Base-by-base conservation (phyloP, 495 filamentous ascomycete species). In the Xylaria flabelliformis region DNA sequence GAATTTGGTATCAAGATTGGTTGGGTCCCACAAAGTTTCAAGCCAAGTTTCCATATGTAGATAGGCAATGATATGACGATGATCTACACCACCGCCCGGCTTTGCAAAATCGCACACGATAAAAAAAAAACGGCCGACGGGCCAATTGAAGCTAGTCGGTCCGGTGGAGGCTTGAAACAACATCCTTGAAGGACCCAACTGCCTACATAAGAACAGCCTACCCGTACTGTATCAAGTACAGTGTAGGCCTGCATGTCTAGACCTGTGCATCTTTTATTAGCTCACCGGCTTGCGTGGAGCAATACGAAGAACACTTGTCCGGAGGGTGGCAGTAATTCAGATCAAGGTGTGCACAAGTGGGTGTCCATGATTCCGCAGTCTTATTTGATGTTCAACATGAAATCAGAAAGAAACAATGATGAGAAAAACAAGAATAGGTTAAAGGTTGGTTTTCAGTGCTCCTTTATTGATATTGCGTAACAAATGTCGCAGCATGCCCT, bases 21-120 rank as follows among this genome's bases (percentile, higher is more conserved):
- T 24, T 4, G 29, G 50, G 65, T 42, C 50, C 29, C 65, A 32
- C 50, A 21, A 17, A 42, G 64, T 29, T 29, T 56, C 65, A 56
- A 56, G 13, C 46, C 50, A 39, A 39, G 46, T 53, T 51, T 19
- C 63, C 39, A 24, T 34, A 12, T 32, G 42, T 21, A 66, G 64
- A 66, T 66, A 51, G 29, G 46, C 32, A 48, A 64, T 64, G 62
- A 66, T 46, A 51, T 39, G 26, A 21, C 46, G 8, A 53, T 65
- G 39, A 53, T 51, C 64, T 51, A 36, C 53, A 32, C 29, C 53
- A 32, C 26, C 26, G 12, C 50, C 21, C 50, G 50, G 51, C 53
- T 17, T 1, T 56, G 13, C 13, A 51, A 32, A 56, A 56, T 32
- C 12, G 53, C 56, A 58, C 55, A 34, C 55, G 56, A 59, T 59